Evolutionary conservation across 352 stramenopile genomes (phyloP).

Genomic region (Pythium graminicola): DNA sequence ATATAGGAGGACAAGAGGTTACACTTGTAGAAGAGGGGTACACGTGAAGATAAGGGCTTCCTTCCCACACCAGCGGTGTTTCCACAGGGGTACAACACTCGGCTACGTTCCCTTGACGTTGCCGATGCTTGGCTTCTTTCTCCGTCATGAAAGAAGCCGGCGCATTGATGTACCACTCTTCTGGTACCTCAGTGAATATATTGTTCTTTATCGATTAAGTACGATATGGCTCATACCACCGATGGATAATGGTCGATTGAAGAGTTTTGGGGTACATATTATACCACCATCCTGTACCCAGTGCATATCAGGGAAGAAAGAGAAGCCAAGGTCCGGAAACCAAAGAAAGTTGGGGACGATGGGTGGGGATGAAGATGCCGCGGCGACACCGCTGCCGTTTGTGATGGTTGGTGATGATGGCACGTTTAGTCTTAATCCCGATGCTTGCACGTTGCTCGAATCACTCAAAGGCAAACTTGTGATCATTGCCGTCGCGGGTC

Average conservation of each 20-base stretch:
- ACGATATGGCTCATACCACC: not conserved
- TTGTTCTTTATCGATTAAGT: no score
- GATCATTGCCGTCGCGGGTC: slow-evolving; percentile 76
- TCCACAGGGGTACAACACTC: not conserved
- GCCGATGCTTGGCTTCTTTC: not conserved
- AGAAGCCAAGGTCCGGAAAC: not conserved
- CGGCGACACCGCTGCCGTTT: slow-evolving; percentile 63
- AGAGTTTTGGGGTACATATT: not conserved
- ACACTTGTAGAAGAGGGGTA: no score
- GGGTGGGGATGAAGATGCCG: not conserved
- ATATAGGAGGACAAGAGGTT: no score
- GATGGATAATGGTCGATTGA: not conserved
- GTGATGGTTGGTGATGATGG: slow-evolving; percentile 75
- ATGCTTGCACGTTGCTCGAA: slow-evolving; percentile 61
- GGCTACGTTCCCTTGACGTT: not conserved
- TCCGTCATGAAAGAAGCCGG: not conserved
- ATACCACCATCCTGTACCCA: slow-evolving; percentile 6
- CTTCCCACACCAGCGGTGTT: not conserved
- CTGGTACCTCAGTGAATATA: no score
- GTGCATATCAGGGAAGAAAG: not conserved
- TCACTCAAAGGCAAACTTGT: slow-evolving; percentile 73
- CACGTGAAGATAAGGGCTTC: not conserved
- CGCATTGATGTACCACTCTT: not conserved
- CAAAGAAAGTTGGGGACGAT: not conserved
- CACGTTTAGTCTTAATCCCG: slow-evolving; percentile 69